phyloP scores from a whole-genome alignment of 208 protist genomes.

The Porcisia hertigi region DNA sequence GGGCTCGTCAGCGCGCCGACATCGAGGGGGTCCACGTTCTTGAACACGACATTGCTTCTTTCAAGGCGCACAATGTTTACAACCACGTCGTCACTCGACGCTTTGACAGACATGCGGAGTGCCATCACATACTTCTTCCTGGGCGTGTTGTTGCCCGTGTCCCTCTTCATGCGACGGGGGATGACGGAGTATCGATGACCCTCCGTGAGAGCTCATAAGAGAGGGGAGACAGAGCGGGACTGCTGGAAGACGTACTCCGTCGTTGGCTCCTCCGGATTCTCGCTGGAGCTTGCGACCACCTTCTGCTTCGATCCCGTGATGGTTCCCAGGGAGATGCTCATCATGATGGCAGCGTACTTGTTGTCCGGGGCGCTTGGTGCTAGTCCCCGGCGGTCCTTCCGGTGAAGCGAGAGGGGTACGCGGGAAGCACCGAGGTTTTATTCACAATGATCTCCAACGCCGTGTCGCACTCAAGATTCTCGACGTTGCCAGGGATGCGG shows the following conservation, averaged over 20 bases:
- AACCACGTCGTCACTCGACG: conserved; percentile 23
- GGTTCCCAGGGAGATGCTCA: conserved; percentile 43
- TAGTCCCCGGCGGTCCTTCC: conserved; percentile 62
- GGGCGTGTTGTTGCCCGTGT: conserved; percentile 39
- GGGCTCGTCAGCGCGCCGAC: conserved; percentile 26
- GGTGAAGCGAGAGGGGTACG: conserved; percentile 44
- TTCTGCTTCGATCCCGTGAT: conserved; percentile 31
- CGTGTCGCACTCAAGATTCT: conserved; percentile 36
- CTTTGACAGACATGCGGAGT: conserved; percentile 28
- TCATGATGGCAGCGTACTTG: conserved; percentile 55
- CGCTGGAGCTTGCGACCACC: conserved; percentile 37
- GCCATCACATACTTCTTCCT: conserved; percentile 49
- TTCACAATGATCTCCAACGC: conserved; percentile 46
- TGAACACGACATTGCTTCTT: conserved; percentile 39
- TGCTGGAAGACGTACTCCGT: conserved; percentile 47
- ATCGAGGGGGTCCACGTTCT: conserved; percentile 40
- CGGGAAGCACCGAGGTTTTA: conserved; percentile 34
- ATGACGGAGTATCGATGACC: conserved; percentile 43
- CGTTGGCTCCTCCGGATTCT: conserved; percentile 45
- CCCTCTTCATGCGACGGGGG: conserved; percentile 48
- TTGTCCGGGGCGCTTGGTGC: conserved; percentile 33
- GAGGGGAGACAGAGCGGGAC: conserved; percentile 40
- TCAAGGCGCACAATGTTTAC: conserved; percentile 40
- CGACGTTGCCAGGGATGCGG: conserved; percentile 48
- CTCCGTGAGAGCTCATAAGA: conserved; percentile 44